A percentile compares a stretch with the other conserved stretches of the same genome.
phyloP scores from a whole-genome alignment of 208 protist genomes.

The Novymonas esmeraldas region DNA sequence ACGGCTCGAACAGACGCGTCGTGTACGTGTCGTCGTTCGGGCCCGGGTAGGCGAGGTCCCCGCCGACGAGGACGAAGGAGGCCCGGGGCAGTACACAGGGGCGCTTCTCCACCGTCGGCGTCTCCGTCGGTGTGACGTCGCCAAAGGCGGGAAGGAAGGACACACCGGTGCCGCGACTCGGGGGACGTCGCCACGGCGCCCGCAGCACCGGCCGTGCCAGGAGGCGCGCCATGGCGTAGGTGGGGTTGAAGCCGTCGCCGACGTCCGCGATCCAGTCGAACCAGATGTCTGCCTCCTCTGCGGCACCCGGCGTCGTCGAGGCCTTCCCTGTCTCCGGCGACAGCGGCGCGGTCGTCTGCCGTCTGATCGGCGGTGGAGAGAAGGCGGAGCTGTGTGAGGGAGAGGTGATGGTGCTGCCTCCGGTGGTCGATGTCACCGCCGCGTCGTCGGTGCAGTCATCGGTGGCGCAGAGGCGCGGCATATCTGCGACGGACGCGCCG shows the following conservation, averaged over 20 bases:
- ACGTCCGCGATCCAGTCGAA: slow-evolving; percentile 90
- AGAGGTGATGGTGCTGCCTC: not conserved
- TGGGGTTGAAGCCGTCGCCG: slow-evolving; percentile 90
- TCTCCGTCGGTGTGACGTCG: slow-evolving; percentile 6
- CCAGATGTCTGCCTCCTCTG: slow-evolving; percentile 52
- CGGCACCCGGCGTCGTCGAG: not conserved
- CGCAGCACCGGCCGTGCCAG: slow-evolving; percentile 63
- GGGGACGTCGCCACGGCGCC: slow-evolving; percentile 58
- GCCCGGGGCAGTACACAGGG: slow-evolving; percentile 55
- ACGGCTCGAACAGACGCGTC: slow-evolving; percentile 76
- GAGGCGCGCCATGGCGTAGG: slow-evolving; percentile 84
- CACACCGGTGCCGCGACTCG: not conserved
- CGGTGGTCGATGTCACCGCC: not conserved
- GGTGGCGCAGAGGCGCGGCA: not conserved
- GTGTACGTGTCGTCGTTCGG: slow-evolving; percentile 74
- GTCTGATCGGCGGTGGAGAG: too few relatives aligned
- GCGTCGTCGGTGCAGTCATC: not conserved
- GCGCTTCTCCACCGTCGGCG: slow-evolving; percentile 12
- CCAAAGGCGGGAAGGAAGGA: not conserved
- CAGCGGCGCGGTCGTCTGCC: too few relatives aligned
- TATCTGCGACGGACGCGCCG: slow-evolving; percentile 3
- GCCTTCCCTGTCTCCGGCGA: not conserved
- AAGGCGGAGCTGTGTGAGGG: not conserved
- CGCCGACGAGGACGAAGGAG: slow-evolving; percentile 79
- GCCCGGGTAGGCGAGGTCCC: slow-evolving; percentile 86